Percentiles rank a stretch among this genome's conserved stretches.
Evolutionary conservation across 345 rosid species (phyloP).

Genomic region (Eucalyptus sp.): DNA sequence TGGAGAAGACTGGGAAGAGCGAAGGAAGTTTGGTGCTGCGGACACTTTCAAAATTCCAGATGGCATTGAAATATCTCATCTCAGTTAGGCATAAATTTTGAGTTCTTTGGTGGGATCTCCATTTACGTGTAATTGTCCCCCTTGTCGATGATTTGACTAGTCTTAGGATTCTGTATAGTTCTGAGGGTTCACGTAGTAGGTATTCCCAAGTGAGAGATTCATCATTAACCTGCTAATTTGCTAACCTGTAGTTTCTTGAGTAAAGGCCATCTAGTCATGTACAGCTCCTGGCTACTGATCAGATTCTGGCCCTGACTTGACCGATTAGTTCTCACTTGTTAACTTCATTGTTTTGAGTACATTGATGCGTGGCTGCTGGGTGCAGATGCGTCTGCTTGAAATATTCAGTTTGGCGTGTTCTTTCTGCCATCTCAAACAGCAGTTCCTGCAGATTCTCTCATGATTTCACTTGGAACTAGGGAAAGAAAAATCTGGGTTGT

Average conservation of each 20-base stretch:
- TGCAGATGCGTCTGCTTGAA: not conserved
- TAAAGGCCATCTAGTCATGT: not conserved
- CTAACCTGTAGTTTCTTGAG: not conserved
- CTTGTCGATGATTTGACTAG: not conserved
- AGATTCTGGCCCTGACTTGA: not conserved
- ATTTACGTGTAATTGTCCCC: not conserved
- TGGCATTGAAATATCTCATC: constrained; percentile 29
- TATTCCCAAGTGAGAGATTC: not conserved
- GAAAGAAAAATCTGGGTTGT: not conserved
- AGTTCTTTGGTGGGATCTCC: not conserved
- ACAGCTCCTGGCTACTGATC: not conserved
- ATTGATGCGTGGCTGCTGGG: not conserved
- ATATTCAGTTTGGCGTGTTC: not conserved
- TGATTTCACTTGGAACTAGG: not conserved
- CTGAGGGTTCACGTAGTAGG: not conserved
- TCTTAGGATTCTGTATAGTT: not conserved
- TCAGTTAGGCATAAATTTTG: constrained; percentile 14
- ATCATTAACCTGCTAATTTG: not conserved
- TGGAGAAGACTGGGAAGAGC: constrained; percentile 28
- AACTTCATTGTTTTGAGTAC: not conserved
- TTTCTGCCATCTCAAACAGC: not conserved
- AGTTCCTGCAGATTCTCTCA: not conserved
- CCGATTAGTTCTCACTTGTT: not conserved
- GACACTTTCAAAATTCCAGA: constrained; percentile 41
- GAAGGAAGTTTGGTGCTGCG: constrained; percentile 62